Evolutionary conservation across 2,329 filamentous ascomycete species (phyloP).

Genomic region (Nakataea oryzae): DNA sequence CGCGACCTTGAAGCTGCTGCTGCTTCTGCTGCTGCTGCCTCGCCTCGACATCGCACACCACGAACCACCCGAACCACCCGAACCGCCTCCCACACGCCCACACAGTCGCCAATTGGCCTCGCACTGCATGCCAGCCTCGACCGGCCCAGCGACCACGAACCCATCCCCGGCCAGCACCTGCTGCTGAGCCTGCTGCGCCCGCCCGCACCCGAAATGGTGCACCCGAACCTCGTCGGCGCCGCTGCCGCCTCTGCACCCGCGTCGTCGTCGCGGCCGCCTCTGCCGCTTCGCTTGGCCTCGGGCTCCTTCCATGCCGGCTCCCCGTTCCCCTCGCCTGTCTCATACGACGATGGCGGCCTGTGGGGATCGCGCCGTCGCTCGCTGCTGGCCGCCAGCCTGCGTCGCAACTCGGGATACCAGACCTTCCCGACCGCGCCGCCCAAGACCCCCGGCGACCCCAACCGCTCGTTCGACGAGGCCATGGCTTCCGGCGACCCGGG

Average conservation of each 20-base stretch:
- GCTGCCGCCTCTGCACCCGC: slow-evolving; percentile 6
- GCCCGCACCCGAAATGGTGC: slow-evolving; percentile 9
- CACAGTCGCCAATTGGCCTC: not conserved
- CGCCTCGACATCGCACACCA: too few relatives aligned
- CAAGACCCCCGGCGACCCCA: slow-evolving; percentile 38
- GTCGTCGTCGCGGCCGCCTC: slow-evolving; percentile 2
- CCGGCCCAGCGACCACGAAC: not conserved
- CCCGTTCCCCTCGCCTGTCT: slow-evolving; percentile 28
- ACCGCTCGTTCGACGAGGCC: slow-evolving; percentile 2
- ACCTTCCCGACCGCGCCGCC: slow-evolving; percentile 72
- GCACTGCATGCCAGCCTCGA: not conserved
- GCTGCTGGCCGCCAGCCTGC: slow-evolving; percentile 12
- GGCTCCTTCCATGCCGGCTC: slow-evolving; percentile 43
- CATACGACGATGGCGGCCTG: slow-evolving; percentile 10
- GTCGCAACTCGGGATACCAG: slow-evolving; percentile 54
- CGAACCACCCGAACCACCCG: too few relatives aligned
- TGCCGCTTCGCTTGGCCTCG: slow-evolving; percentile 18
- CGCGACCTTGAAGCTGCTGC: not conserved
- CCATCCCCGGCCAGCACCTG: not conserved
- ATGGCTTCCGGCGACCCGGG: slow-evolving; percentile 11
- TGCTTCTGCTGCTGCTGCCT: too few relatives aligned
- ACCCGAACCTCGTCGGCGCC: slow-evolving; percentile 8
- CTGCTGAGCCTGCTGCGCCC: not conserved
- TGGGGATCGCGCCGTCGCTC: slow-evolving; percentile 11
- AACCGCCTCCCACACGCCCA: too few relatives aligned